A percentile compares a stretch with the other conserved stretches of the same genome.
phyloP scores from a whole-genome alignment of 441 rosid genomes.

The Metrosideros polymorpha region DNA sequence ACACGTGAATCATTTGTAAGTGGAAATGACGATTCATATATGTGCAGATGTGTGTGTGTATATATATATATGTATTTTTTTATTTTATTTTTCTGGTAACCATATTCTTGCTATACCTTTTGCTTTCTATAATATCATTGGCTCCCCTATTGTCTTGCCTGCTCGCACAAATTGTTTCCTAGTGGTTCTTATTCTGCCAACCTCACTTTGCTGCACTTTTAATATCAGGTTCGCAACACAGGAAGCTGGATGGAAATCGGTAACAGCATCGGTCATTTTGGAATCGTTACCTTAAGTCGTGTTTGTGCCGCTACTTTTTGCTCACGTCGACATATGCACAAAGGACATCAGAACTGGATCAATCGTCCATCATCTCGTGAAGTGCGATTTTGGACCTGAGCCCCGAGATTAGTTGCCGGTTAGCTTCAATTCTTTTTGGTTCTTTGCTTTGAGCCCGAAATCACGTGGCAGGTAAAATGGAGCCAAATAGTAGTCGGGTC shows the following conservation, averaged over 20 bases:
- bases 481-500: not conserved
- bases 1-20: no score
- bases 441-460: not conserved
- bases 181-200: not conserved
- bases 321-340: slow-evolving; percentile 74
- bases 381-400: slow-evolving; percentile 10
- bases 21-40: no score
- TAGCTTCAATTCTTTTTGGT: not conserved
- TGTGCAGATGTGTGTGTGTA: no score
- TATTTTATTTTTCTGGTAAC: slow-evolving; percentile 90
- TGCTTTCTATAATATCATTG: not conserved
- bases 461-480: not conserved
- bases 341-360: slow-evolving; percentile 48
- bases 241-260: slow-evolving; percentile 99
- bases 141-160: not conserved
- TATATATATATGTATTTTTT: no score
- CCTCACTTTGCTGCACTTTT: not conserved
- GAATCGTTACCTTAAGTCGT: slow-evolving; percentile 95
- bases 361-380: slow-evolving; percentile 18
- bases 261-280: slow-evolving; percentile 92
- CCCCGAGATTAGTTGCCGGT: not conserved
- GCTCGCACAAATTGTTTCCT: not conserved
- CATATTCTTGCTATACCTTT: not conserved
- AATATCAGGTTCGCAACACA: slow-evolving; percentile 72
- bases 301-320: slow-evolving; percentile 79